Evolutionary conservation across 257 asterid species (phyloP).

Genomic region (Forsythia suspensa): DNA sequence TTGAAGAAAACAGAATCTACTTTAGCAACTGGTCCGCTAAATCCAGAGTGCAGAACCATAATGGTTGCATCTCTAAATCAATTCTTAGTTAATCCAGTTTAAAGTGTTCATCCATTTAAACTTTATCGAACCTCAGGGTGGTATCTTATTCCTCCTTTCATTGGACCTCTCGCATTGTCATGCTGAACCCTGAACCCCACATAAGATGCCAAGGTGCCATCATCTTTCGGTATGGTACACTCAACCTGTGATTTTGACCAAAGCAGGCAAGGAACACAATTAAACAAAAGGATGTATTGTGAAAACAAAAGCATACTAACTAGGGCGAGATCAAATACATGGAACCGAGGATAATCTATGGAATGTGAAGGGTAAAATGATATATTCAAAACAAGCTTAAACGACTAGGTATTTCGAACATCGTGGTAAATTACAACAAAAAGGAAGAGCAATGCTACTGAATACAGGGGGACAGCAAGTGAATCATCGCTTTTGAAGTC

Average conservation of each 20-base stretch:
- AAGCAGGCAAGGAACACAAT: conserved; percentile 2
- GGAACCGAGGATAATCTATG: background rate
- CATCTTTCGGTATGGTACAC: conserved; percentile 94
- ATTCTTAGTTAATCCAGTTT: background rate
- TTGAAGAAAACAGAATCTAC: background rate
- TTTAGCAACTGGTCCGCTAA: background rate
- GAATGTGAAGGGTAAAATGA: background rate
- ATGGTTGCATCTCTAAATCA: background rate
- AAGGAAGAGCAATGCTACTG: background rate
- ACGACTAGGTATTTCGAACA: background rate
- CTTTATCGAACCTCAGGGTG: conserved; percentile 71
- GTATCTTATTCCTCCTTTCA: conserved; percentile 98
- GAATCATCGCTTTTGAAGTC: background rate
- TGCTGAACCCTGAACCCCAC: conserved; percentile 95
- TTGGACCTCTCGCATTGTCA: conserved; percentile 93
- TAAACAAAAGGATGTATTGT: background rate
- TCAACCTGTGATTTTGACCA: conserved; percentile 59
- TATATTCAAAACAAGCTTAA: background rate
- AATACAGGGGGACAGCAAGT: background rate
- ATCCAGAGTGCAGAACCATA: background rate
- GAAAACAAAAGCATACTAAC: background rate
- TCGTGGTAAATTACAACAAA: background rate
- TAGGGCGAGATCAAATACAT: background rate
- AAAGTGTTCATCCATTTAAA: background rate
- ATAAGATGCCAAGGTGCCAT: conserved; percentile 78